Percentiles rank a stretch among this genome's conserved stretches.
These are phyloP conservation scores for Cladosporium sphaerospermum DNA, from an alignment of 2,329 filamentous ascomycete genomes.

Conservation along the genomic window DNA sequence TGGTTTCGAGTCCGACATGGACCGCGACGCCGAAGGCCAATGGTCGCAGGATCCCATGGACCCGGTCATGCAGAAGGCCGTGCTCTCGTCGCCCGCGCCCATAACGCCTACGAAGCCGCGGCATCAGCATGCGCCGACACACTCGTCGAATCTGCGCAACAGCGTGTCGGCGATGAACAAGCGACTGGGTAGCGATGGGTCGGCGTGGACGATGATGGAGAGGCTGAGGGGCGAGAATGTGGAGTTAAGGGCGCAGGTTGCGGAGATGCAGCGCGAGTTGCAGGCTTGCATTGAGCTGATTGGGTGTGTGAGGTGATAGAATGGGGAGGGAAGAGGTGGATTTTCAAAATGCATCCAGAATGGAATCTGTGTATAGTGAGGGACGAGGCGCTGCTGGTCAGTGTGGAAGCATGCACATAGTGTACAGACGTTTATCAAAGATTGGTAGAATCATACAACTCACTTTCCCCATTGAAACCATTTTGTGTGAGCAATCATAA, in stretches of 20 bases:
- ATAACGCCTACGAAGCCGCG: conserved; percentile 22
- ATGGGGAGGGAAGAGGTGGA: too few species aligned
- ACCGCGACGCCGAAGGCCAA: conserved; percentile 40
- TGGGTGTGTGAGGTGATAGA: conserved; percentile 1
- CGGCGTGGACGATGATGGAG: conserved; percentile 49
- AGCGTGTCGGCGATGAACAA: conserved; percentile 27
- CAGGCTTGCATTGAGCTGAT: conserved; percentile 53
- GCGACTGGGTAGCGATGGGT: conserved; percentile 31
- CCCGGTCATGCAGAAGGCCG: conserved; percentile 42
- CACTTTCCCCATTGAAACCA: too few species aligned
- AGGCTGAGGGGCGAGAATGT: conserved; percentile 51
- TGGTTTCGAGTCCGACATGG: conserved; percentile 54
- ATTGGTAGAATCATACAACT: too few species aligned
- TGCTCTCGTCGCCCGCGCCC: conserved; percentile 33
- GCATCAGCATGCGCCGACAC: neutral
- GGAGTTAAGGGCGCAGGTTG: conserved; percentile 46
- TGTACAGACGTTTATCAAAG: too few species aligned
- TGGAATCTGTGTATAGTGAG: too few species aligned
- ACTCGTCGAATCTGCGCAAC: conserved; percentile 5
- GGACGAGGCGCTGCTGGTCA: too few species aligned
- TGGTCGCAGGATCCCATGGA: conserved; percentile 1
- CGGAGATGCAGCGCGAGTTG: conserved; percentile 48
- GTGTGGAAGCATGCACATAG: too few species aligned
- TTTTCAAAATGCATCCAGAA: too few species aligned
- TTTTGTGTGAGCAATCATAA: too few species aligned